phyloP scores from a whole-genome alignment of 257 asterid genomes.

The Salvia miltiorrhiza region DNA sequence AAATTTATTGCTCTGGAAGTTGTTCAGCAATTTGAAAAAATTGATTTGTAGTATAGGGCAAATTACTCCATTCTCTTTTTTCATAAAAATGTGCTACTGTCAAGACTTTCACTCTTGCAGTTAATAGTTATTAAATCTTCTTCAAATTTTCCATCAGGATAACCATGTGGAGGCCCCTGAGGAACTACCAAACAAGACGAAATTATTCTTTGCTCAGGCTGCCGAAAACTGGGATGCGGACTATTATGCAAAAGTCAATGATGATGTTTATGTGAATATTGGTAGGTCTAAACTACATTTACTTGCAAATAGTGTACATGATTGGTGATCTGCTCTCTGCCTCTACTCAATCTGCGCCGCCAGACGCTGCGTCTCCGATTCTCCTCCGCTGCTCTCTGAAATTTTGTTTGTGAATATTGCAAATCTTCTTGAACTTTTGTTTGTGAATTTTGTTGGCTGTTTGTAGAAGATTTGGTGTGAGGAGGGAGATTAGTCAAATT shows the following conservation, averaged over 20 bases:
- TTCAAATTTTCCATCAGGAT: slow-evolving; percentile 48
- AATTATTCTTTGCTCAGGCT: slow-evolving; percentile 73
- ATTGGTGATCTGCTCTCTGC: too few relatives aligned
- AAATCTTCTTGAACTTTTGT: too few relatives aligned
- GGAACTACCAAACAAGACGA: slow-evolving; percentile 76
- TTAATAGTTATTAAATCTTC: background rate
- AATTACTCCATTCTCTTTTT: background rate
- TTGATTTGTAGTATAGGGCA: background rate
- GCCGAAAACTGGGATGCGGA: slow-evolving; percentile 81
- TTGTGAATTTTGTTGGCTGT: too few relatives aligned
- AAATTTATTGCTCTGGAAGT: background rate
- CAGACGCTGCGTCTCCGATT: too few relatives aligned
- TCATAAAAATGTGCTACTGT: background rate
- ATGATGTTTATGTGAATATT: slow-evolving; percentile 70
- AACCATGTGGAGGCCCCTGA: slow-evolving; percentile 80
- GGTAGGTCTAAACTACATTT: slow-evolving; percentile 44
- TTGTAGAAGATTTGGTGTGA: too few relatives aligned
- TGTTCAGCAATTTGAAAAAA: background rate
- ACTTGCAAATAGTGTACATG: background rate
- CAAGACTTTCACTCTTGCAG: background rate
- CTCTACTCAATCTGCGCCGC: too few relatives aligned
- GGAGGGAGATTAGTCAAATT: too few relatives aligned
- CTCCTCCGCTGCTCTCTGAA: too few relatives aligned
- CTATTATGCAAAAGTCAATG: slow-evolving; percentile 78
- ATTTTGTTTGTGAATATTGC: too few relatives aligned